Evolutionary conservation across 2,329 filamentous ascomycete genomes (phyloP).

Genomic region (Nemania sp.): DNA sequence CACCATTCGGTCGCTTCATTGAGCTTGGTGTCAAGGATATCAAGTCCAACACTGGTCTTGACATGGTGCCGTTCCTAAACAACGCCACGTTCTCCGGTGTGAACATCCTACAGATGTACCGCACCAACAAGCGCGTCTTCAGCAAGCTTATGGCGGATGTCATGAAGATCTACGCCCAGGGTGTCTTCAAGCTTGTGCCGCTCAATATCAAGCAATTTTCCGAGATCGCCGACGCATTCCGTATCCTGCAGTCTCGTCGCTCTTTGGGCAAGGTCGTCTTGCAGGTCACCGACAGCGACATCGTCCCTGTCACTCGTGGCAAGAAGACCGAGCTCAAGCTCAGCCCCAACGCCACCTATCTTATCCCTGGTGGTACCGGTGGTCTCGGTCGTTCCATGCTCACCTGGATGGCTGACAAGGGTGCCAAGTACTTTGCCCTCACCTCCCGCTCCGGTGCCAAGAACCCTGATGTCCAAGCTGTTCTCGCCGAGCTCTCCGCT

Average conservation of each 20-base stretch:
- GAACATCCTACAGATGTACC: conserved; percentile 49
- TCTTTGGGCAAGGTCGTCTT: conserved; percentile 47
- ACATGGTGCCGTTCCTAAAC: conserved; percentile 49
- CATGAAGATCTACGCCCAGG: conserved; percentile 43
- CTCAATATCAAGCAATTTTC: conserved; percentile 48
- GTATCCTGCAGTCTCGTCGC: conserved; percentile 46
- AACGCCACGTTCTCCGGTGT: conserved; percentile 47
- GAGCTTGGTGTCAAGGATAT: conserved; percentile 48
- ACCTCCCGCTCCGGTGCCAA: conserved; percentile 46
- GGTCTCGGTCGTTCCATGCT: conserved; percentile 50
- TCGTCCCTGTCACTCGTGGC: conserved; percentile 43
- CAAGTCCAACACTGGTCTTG: conserved; percentile 48
- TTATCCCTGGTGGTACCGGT: conserved; percentile 52
- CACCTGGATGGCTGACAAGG: conserved; percentile 51
- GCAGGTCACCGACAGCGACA: conserved; percentile 44
- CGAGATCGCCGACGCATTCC: conserved; percentile 47
- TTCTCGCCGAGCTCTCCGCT: conserved; percentile 43
- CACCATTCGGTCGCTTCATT: conserved; percentile 47
- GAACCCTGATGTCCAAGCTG: conserved; percentile 45
- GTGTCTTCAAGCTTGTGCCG: conserved; percentile 46
- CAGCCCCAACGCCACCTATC: conserved; percentile 48
- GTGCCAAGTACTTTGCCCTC: conserved; percentile 51
- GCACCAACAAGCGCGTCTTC: conserved; percentile 45
- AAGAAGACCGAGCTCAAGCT: conserved; percentile 46
- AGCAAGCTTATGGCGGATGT: conserved; percentile 46